These are phyloP conservation scores for Chaetomium strumarium DNA, from an alignment of 2,329 filamentous ascomycete species.

Conservation along the genomic window DNA sequence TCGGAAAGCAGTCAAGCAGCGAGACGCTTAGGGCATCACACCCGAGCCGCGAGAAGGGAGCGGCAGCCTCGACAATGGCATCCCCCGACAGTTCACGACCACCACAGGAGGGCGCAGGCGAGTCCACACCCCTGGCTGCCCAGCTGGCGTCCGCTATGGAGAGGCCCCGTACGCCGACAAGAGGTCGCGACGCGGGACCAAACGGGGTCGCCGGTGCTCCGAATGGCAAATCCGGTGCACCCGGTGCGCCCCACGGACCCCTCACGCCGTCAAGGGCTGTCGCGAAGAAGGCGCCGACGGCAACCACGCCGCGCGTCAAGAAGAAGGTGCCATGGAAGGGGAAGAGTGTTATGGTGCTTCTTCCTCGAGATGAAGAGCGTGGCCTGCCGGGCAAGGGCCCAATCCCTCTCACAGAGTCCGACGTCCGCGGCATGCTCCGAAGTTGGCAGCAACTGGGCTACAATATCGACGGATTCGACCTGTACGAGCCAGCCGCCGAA, in stretches of 20 bases:
- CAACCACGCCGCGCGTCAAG: slow-evolving; percentile 51
- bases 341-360: slow-evolving; percentile 65
- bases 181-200: slow-evolving; percentile 27
- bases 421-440: slow-evolving; percentile 56
- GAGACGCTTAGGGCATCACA: slow-evolving; percentile 47
- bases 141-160: slow-evolving; percentile 5
- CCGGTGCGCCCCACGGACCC: no score
- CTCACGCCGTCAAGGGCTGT: slow-evolving; percentile 27
- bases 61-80: slow-evolving; percentile 24
- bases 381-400: slow-evolving; percentile 51
- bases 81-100: slow-evolving; percentile 20
- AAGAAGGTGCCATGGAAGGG: slow-evolving; percentile 72
- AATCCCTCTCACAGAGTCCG: slow-evolving; percentile 47
- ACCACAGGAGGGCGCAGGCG: slow-evolving; percentile 13
- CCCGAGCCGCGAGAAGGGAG: slow-evolving; percentile 21
- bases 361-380: slow-evolving; percentile 62
- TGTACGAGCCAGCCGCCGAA: slow-evolving; percentile 43
- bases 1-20: slow-evolving; percentile 47
- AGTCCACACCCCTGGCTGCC: slow-evolving; percentile 13
- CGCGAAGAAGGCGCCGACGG: slow-evolving; percentile 33
- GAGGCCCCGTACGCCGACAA: slow-evolving; percentile 30
- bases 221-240: slow-evolving; percentile 11
- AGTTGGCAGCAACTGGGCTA: slow-evolving; percentile 67
- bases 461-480: slow-evolving; percentile 60
- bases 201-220: slow-evolving; percentile 26